Evolutionary conservation across 768 basidiomycete genomes (phyloP), one percentile per base, ranked within the genome.

Genomic region (Calocybe gangraenosa): DNA sequence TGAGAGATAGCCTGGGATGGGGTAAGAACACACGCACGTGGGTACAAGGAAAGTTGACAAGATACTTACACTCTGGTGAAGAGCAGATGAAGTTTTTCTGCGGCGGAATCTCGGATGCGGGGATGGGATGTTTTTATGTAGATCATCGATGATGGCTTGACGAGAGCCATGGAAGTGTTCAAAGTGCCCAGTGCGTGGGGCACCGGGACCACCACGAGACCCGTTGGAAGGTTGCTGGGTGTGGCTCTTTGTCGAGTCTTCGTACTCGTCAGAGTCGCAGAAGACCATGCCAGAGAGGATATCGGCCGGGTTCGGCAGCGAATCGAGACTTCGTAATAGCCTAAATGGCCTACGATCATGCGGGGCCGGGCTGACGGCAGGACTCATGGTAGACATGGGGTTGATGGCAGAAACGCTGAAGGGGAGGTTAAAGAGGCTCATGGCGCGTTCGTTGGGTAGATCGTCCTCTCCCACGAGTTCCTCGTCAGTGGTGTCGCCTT

Each of bases 401-500:
- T 89, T 76, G 64, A 89, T 84, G 9, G 79, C 76, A 20, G 78
- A 77, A 33, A 84, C 74, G 15, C 71, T 74, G 47, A 69, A 62
- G 7, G 87, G 88, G 52, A 81, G 75, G 54, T 69, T 77, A 69
- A 88, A 86, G 36, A 86, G 69, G 48, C 71, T 68, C 79, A 88
- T 84, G 18, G 85, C 84, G 44, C 79, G 79, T n/a, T 79, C 78
- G 45, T 87, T 90, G 20, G 82, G 84, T 5, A 87, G 68, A 44
- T 83, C 80, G 48, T 81, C 76, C 7, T 79, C 75, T 43, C 84
- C 86, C n/a, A 90, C 81, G 40, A 90, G 79, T 49, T 92, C 87
- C 50, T 88, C 85, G 58, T 90, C 88, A 1, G 89, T 90, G 3
- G 87, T 87, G 51, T 89, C 84, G 1, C 87, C 85, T 5, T 79